These are phyloP conservation scores for Gardenia jasminoides DNA, from an alignment of 257 asterid species.

Conservation along the genomic window DNA sequence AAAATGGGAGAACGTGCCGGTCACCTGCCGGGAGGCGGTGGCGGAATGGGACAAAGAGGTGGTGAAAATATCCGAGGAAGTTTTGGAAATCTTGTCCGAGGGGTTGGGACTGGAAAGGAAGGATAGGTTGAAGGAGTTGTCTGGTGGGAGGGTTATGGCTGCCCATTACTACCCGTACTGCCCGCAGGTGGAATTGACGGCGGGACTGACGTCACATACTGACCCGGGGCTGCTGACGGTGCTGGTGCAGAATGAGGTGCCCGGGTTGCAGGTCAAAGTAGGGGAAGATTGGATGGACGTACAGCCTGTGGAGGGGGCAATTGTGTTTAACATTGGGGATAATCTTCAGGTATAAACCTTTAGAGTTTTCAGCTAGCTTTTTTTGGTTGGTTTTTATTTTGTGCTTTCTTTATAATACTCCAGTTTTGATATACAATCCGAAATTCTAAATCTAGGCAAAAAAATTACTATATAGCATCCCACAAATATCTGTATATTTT, in stretches of 20 bases:
- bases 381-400: too few species aligned
- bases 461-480: too few species aligned
- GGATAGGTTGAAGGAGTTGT: conserved; percentile 28
- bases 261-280: conserved; percentile 45
- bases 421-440: too few species aligned
- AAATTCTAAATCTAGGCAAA: too few species aligned
- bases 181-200: conserved; percentile 45
- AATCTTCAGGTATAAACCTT: conserved; percentile 34
- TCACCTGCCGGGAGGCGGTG: conserved; percentile 20
- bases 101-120: conserved; percentile 34
- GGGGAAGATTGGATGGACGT: conserved; percentile 44
- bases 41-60: conserved; percentile 35
- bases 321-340: conserved; percentile 46
- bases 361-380: too few species aligned
- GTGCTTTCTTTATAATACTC: too few species aligned
- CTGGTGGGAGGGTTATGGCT: conserved; percentile 32
- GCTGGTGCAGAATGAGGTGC: conserved; percentile 43
- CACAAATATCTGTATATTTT: too few species aligned
- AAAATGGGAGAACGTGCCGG: conserved; percentile 36
- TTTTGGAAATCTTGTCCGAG: conserved; percentile 35
- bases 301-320: conserved; percentile 40
- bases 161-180: conserved; percentile 45
- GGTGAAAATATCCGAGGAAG: conserved; percentile 28
- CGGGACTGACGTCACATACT: conserved; percentile 35
- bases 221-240: conserved; percentile 42